Evolutionary conservation across 106 monocot genomes (phyloP).

Genomic region (Acorus gramineus): DNA sequence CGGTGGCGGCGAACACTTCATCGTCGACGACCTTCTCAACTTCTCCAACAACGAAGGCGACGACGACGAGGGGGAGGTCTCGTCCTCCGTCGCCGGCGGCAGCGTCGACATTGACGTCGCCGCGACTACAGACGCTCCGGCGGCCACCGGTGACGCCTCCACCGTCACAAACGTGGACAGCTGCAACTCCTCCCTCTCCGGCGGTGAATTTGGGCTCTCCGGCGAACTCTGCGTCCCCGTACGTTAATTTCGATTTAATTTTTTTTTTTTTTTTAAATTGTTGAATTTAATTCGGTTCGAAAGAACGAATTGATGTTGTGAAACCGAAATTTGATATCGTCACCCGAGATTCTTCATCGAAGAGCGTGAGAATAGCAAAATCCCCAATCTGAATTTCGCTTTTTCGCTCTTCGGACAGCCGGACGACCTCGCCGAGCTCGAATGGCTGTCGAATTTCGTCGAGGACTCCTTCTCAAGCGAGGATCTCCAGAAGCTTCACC

Average conservation of each 20-base stretch:
- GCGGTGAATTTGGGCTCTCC: slow-evolving; percentile 16
- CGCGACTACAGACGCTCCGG: slow-evolving; percentile 9
- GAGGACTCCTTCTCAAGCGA: slow-evolving; percentile 56
- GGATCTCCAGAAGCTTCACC: slow-evolving; percentile 44
- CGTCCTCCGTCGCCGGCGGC: not conserved
- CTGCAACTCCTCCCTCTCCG: slow-evolving; percentile 28
- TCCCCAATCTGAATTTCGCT: slow-evolving; percentile 1
- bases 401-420: slow-evolving; percentile 17
- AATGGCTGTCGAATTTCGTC: slow-evolving; percentile 61
- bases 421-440: slow-evolving; percentile 49
- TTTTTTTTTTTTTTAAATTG: not conserved
- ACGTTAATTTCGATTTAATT: not conserved
- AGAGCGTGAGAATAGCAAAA: too few species aligned
- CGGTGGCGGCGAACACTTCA: slow-evolving; percentile 32
- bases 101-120: slow-evolving; percentile 10
- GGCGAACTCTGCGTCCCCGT: slow-evolving; percentile 71
- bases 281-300: too few species aligned
- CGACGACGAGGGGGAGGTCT: not conserved
- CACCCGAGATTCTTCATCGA: too few species aligned
- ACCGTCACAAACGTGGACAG: slow-evolving; percentile 35
- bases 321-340: too few species aligned
- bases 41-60: slow-evolving; percentile 53
- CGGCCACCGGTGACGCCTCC: slow-evolving; percentile 21
- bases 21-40: slow-evolving; percentile 76
- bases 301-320: too few species aligned